A percentile compares a stretch with the other conserved stretches of the same genome.
Conservation (phyloP, 2,329 filamentous ascomycete genomes). For the Claviceps fusiformis region DNA sequence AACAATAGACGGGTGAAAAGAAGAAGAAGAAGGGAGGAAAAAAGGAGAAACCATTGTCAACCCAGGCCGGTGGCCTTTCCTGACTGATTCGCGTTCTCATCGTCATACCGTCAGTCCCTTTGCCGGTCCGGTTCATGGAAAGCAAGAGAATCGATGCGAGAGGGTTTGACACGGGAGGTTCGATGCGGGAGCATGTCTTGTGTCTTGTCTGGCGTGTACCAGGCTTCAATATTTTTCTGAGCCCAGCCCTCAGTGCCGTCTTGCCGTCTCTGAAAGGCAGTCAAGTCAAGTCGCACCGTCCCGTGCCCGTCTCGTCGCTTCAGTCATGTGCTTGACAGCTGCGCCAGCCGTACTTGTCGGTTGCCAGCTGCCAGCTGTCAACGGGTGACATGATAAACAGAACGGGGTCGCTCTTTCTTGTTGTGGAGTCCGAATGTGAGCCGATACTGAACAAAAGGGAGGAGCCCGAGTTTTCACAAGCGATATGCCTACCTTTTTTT, state of each 20-base stretch:
- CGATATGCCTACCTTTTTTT: not conserved
- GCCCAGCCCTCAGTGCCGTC: too few relatives aligned
- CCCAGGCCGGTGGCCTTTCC: not conserved
- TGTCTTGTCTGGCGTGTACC: not conserved
- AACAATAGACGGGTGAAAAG: too few relatives aligned
- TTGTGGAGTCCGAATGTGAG: conserved; percentile 3
- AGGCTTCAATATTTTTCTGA: too few relatives aligned
- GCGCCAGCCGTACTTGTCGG: not conserved
- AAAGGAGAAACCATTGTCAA: too few relatives aligned
- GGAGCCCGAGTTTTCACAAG: not conserved
- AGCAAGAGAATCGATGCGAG: not conserved
- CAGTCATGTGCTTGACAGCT: conserved; percentile 1
- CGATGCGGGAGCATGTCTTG: too few relatives aligned
- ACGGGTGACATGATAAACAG: not conserved
- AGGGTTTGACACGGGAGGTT: not conserved
- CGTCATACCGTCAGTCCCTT: not conserved
- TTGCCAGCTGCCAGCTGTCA: conserved; percentile 4
- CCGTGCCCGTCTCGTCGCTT: not conserved
- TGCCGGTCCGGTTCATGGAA: not conserved
- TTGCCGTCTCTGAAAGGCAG: not conserved
- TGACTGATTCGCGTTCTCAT: not conserved
- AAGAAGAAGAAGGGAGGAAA: too few relatives aligned
- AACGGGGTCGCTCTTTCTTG: conserved; percentile 1
- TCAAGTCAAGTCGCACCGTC: conserved; percentile 1
- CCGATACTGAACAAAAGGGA: conserved; percentile 5